Percentiles rank a stretch among this genome's conserved stretches.
These are phyloP conservation scores for Solanum habrochaites DNA, from an alignment of 257 asterid genomes.

Conservation along the genomic window DNA sequence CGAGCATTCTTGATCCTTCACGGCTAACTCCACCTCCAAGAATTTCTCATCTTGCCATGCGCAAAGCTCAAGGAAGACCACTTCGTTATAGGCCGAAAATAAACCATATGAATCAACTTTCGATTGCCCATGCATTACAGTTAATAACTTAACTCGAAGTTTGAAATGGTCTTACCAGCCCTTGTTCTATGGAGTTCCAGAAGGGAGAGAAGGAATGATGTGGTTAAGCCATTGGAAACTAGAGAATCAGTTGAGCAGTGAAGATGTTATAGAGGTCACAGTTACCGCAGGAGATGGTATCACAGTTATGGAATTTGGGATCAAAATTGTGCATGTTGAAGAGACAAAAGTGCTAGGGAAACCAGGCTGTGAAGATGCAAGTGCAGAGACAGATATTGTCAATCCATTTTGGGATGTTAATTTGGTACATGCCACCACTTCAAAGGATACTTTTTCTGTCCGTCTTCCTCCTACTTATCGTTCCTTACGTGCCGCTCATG, in stretches of 20 bases:
- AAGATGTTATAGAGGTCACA: not conserved
- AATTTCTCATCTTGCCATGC: not conserved
- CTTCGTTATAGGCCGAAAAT: not conserved
- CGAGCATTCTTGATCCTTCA: not conserved
- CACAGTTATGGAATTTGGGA: not conserved
- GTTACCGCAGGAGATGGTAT: not conserved
- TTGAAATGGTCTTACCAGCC: not conserved
- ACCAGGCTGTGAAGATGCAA: not conserved
- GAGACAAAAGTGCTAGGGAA: not conserved
- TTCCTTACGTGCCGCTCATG: not conserved
- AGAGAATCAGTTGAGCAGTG: not conserved
- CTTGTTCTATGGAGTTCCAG: constrained; percentile 2
- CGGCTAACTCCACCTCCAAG: not conserved
- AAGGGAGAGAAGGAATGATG: constrained; percentile 3
- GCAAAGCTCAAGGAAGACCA: not conserved
- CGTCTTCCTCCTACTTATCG: constrained; percentile 4
- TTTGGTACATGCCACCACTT: not conserved
- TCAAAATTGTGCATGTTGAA: not conserved
- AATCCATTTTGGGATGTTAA: not conserved
- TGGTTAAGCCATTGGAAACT: constrained; percentile 13
- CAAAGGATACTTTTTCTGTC: not conserved
- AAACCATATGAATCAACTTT: not conserved
- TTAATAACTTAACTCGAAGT: not conserved
- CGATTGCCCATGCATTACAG: not conserved
- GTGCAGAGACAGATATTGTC: not conserved